These are phyloP conservation scores for Boletus rubroflammeus DNA, from an alignment of 768 basidiomycete genomes.

Conservation along the genomic window DNA sequence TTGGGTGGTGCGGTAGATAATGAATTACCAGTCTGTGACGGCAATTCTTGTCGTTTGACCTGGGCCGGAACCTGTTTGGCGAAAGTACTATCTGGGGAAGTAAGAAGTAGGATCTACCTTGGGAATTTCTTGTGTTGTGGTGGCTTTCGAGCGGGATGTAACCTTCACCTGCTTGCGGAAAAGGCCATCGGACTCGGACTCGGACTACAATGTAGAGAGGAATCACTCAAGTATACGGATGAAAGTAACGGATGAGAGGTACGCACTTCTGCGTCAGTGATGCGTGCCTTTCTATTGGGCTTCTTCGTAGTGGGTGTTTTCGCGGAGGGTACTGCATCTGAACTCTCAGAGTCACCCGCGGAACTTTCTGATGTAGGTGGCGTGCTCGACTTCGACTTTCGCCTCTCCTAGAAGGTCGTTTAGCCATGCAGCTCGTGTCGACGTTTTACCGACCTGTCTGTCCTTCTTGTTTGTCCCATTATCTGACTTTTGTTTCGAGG, in stretches of 20 bases:
- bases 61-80: neutral
- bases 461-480: conserved; percentile 17
- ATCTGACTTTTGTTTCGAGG: conserved; percentile 12
- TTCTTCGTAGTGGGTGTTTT: neutral
- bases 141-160: conserved; percentile 1
- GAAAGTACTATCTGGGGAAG: neutral
- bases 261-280: conserved; percentile 15
- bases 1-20: conserved; percentile 14
- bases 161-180: neutral
- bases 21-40: neutral
- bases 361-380: conserved; percentile 8
- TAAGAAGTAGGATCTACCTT: conserved; percentile 11
- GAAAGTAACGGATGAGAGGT: neutral
- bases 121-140: neutral
- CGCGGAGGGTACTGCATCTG: neutral
- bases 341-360: conserved; percentile 7
- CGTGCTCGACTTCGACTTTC: conserved; percentile 10
- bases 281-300: conserved; percentile 1
- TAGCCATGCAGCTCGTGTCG: neutral
- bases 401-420: conserved; percentile 14
- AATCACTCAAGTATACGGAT: neutral
- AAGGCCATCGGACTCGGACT: conserved; percentile 8
- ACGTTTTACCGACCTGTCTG: conserved; percentile 12
- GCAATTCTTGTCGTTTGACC: conserved; percentile 9
- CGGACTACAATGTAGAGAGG: conserved; percentile 13